Conservation (phyloP, 2,329 filamentous ascomycete genomes). For the Microascus cirrosus region DNA sequence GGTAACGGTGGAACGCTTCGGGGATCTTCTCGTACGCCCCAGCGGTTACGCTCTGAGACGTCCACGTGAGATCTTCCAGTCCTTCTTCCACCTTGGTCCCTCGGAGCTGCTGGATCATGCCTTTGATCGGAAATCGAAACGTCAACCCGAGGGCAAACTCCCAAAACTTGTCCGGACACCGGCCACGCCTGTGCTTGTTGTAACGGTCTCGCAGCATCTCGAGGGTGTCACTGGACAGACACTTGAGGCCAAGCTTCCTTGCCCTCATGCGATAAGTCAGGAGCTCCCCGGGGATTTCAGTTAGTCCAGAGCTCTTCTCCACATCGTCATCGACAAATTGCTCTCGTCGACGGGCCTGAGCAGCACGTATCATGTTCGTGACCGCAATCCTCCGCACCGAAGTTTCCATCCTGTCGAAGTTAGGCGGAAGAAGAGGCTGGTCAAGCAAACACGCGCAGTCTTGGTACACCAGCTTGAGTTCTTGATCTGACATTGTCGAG, state of each 20-base stretch:
- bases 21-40: neutral
- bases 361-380: neutral
- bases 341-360: neutral
- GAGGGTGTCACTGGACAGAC: neutral
- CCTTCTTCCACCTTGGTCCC: slow-evolving; percentile 10
- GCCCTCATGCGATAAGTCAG: slow-evolving; percentile 1
- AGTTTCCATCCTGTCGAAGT: neutral
- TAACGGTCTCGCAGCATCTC: neutral
- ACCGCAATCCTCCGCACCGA: neutral
- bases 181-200: neutral
- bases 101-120: slow-evolving; percentile 6
- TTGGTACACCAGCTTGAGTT: neutral
- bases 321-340: neutral
- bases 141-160: slow-evolving; percentile 11
- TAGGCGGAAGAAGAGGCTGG: neutral
- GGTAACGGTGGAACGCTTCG: neutral
- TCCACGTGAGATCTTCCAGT: slow-evolving; percentile 10
- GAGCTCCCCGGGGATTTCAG: neutral
- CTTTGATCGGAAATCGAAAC: slow-evolving; percentile 6
- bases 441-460: neutral
- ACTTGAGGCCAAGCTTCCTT: slow-evolving; percentile 7
- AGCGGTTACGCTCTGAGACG: slow-evolving; percentile 8
- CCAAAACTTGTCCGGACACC: slow-evolving; percentile 8
- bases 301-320: slow-evolving; percentile 4
- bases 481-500: neutral